Evolutionary conservation across 257 asterid species (phyloP).

Genomic region (Nicotiana tabacum): DNA sequence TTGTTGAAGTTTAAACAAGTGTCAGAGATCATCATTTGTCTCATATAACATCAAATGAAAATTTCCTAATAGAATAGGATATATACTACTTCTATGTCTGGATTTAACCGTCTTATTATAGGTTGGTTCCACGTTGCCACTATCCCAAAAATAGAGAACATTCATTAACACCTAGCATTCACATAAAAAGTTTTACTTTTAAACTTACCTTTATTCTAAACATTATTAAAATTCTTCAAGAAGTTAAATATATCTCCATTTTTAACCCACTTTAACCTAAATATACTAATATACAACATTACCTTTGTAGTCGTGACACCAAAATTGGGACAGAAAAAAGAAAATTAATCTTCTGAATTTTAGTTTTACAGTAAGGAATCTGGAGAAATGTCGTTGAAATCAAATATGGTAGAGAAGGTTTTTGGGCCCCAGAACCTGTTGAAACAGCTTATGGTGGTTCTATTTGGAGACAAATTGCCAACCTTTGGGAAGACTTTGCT

Average conservation of each 20-base stretch:
- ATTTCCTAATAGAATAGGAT: neutral
- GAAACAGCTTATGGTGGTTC: neutral
- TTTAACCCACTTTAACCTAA: too few species aligned
- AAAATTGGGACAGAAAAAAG: neutral
- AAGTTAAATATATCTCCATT: neutral
- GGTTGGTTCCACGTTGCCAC: neutral
- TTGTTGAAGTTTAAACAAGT: neutral
- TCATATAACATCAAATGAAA: neutral
- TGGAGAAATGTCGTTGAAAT: neutral
- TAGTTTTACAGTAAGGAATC: neutral
- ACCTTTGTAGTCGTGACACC: too few species aligned
- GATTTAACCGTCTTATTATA: neutral
- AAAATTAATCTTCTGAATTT: too few species aligned
- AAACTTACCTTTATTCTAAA: neutral
- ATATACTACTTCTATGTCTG: neutral
- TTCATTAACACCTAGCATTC: neutral
- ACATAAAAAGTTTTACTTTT: neutral
- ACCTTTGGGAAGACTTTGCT: neutral
- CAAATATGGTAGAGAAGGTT: neutral
- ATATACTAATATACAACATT: too few species aligned
- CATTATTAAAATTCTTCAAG: neutral
- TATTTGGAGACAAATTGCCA: neutral
- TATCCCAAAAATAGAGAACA: neutral
- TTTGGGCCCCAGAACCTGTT: neutral
- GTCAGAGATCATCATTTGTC: neutral